phyloP scores from a whole-genome alignment of 345 rosid genomes.

The Lenwebbia sp. region DNA sequence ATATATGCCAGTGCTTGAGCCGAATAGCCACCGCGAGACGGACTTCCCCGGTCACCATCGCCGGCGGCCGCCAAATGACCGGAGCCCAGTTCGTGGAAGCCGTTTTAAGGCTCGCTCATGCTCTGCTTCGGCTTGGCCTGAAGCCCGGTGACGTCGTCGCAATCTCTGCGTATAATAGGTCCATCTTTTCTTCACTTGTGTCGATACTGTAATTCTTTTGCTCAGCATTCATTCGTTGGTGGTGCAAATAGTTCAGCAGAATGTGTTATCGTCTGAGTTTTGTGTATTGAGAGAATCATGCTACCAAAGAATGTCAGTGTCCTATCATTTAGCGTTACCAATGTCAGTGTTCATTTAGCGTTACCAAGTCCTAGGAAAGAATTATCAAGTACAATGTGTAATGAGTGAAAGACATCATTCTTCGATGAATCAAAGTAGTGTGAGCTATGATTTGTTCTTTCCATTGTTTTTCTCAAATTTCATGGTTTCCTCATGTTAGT shows the following conservation, averaged over 20 bases:
- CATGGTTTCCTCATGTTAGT: slow-evolving; percentile 20
- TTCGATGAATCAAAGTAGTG: background rate
- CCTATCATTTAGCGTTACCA: background rate
- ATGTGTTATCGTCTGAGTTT: background rate
- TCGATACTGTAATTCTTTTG: background rate
- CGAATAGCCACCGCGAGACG: slow-evolving; percentile 40
- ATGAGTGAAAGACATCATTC: background rate
- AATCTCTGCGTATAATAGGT: slow-evolving; percentile 74
- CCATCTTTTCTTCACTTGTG: background rate
- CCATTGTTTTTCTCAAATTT: background rate
- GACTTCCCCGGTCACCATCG: slow-evolving; percentile 22
- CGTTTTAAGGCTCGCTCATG: slow-evolving; percentile 37
- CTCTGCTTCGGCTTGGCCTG: slow-evolving; percentile 40
- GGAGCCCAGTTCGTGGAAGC: slow-evolving; percentile 44
- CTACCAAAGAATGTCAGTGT: background rate
- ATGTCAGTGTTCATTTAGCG: background rate
- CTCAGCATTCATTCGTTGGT: background rate
- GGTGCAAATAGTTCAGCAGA: background rate
- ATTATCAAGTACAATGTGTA: background rate
- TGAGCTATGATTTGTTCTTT: background rate
- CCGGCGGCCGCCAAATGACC: slow-evolving; percentile 35
- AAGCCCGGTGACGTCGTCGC: slow-evolving; percentile 51
- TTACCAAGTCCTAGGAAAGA: background rate
- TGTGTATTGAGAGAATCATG: background rate
- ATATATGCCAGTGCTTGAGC: slow-evolving; percentile 63